Evolutionary conservation across 192 early-diverging fungal species (phyloP), one percentile per base, ranked within the genome.

Genomic region (Geosiphon pyriformis): DNA sequence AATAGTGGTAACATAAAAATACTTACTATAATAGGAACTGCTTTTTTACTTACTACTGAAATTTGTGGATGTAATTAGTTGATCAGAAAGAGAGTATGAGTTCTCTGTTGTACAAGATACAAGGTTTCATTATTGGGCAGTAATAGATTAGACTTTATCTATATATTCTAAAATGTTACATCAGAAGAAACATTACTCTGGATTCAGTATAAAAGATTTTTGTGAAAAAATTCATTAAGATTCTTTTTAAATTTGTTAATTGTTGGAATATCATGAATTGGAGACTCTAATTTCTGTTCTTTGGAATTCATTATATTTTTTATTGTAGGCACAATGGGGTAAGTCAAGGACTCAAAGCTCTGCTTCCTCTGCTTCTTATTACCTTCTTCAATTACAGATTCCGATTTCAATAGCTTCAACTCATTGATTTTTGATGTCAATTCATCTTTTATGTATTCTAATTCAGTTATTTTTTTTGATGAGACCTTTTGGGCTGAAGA

Each of bases 391-490:
- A 4, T 60, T 35, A 27, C 34, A 17, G 37, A 32, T 60, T 35
- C n/a, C n/a, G n/a, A n/a, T n/a, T n/a, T n/a, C n/a, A n/a, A n/a
- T n/a, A n/a, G n/a, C n/a, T n/a, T n/a, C 11, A 42, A 17, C 26
- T 55, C 53, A 25, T 27, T 12, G n/a, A 23, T 20, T 42, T n/a
- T 12, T 11, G 42, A 42, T 4, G 18, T 11, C 10, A 37, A 37
- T 23, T 37, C 23, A 60, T 12, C 31, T 37, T 37, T n/a, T n/a
- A n/a, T n/a, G n/a, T n/a, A n/a, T n/a, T n/a, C n/a, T n/a, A n/a
- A n/a, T n/a, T n/a, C n/a, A 23, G 58, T 22, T 11, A 22, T n/a
- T 60, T 60, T 60, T n/a, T 60, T 60, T 37, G 27, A 60, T n/a
- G n/a, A n/a, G n/a, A n/a, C n/a, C n/a, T n/a, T n/a, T n/a, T n/a